Conservation (phyloP, 352 stramenopile species). For the Globisporangium okanoganense region DNA sequence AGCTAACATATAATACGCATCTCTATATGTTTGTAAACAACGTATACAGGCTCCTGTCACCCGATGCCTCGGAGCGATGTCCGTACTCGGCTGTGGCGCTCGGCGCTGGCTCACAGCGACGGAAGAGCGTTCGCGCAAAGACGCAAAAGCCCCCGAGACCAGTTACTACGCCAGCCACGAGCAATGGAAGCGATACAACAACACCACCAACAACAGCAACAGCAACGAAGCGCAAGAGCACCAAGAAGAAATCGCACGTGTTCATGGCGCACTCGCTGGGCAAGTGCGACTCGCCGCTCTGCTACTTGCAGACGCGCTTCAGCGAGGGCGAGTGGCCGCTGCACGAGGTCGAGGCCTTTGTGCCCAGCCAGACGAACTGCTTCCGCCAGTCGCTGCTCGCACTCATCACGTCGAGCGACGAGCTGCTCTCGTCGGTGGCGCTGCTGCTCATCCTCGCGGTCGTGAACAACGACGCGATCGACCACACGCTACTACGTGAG, state of each 20-base stretch:
- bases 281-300: constrained; percentile 58
- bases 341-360: constrained; percentile 63
- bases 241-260: constrained; percentile 17
- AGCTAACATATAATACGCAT: too few relatives aligned
- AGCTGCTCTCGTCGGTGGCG: constrained; percentile 55
- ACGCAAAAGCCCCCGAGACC: neutral
- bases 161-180: constrained; percentile 7
- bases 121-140: constrained; percentile 6
- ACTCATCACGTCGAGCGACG: constrained; percentile 57
- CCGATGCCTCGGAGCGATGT: constrained; percentile 52
- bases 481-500: constrained; percentile 60
- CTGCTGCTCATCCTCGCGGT: constrained; percentile 58
- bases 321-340: constrained; percentile 74
- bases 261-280: constrained; percentile 56
- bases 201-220: constrained; percentile 9
- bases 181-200: constrained; percentile 15
- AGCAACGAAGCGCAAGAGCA: constrained; percentile 19
- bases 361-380: constrained; percentile 34
- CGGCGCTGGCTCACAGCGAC: constrained; percentile 33
- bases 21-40: too few relatives aligned
- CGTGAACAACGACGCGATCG: constrained; percentile 58
- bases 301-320: constrained; percentile 78
- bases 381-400: constrained; percentile 63
- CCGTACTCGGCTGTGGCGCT: constrained; percentile 60
- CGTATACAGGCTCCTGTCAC: constrained; percentile 40